Base-by-base conservation (phyloP, 257 asterid species). In the Solanum sitiens region DNA sequence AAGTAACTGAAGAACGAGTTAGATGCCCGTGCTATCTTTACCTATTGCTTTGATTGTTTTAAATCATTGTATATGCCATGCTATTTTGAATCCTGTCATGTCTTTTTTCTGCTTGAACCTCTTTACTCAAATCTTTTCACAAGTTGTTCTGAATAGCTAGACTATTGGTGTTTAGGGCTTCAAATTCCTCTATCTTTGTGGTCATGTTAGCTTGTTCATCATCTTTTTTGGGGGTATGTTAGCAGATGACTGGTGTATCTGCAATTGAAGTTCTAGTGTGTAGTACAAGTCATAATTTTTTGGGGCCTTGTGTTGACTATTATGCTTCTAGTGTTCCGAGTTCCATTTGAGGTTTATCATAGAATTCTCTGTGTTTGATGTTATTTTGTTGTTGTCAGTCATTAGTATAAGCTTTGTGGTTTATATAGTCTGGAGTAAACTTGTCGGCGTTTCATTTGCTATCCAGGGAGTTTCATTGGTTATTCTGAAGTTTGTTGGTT, bases 401-500 rank as follows among this genome's bases (percentile, higher is more conserved):
- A 9, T 80, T 80, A 30, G 27, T 50, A 47, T 80, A 80, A 80
- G 85, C 44, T 47, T 80, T 80, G 68, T 47, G 85, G 68, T 80
- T 80, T 47, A 45, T 40, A 47, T 47, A 45, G 63, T 80, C 85
- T 47, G 33, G 85, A 47, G 85, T 80, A 47, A 44, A 10, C 85
- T 45, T 42, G 87, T 32, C 53, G 27, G 27, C 25, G 8, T 33
- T 86, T 86, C 83, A 42, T 86, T 83, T 50, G 50, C 11, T 86
- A 40, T 83, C 40, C 89, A 42, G 70, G 35, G 35, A 79, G 82
- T 85, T 83, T 27, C 37, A 27, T 87, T 53, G 32, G 80, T 40
- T 42, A 18, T 80, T 86, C 72, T 86, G 33, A 56, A 74, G 88
- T 87, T 89, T 88, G 84, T 71, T 74, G 85, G 33, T 79, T 88